phyloP scores from a whole-genome alignment of 495 filamentous ascomycete species.

The Penicillium canariense region DNA sequence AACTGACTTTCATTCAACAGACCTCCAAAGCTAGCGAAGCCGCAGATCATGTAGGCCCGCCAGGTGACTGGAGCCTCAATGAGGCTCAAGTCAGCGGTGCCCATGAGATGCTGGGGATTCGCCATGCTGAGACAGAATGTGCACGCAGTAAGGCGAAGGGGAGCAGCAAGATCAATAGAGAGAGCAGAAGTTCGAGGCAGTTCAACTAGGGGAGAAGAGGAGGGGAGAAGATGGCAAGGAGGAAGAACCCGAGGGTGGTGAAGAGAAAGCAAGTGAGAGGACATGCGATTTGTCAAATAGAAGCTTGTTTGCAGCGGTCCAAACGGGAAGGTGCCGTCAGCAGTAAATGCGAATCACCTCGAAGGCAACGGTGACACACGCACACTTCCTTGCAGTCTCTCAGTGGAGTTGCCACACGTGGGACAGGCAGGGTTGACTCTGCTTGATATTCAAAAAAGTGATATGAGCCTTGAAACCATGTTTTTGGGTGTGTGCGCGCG shows the following conservation, averaged over 20 bases:
- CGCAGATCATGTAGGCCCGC: slow-evolving; percentile 59
- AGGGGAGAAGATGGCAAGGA: not conserved
- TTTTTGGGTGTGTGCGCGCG: not conserved
- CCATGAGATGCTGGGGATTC: slow-evolving; percentile 6
- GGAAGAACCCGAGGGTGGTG: slow-evolving; percentile 27
- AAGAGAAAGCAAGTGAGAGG: slow-evolving; percentile 3
- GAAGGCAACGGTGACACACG: slow-evolving; percentile 16
- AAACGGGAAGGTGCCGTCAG: slow-evolving; percentile 14
- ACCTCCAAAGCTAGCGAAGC: slow-evolving; percentile 57
- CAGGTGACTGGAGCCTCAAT: slow-evolving; percentile 60
- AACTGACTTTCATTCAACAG: not conserved
- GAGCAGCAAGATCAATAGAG: slow-evolving; percentile 9
- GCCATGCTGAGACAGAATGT: slow-evolving; percentile 11
- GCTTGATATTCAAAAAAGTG: not conserved
- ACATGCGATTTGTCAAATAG: not conserved
- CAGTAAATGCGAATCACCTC: not conserved
- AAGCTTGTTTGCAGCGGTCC: not conserved
- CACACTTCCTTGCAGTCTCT: not conserved
- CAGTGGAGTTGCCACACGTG: not conserved
- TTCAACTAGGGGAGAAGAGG: not conserved
- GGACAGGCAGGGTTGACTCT: not conserved
- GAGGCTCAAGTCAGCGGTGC: slow-evolving; percentile 24
- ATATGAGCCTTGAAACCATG: not conserved
- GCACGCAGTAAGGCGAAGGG: slow-evolving; percentile 23
- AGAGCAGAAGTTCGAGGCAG: not conserved